Conservation (phyloP, 805 yeast genomes). For the Saturnispora ahearnii region DNA sequence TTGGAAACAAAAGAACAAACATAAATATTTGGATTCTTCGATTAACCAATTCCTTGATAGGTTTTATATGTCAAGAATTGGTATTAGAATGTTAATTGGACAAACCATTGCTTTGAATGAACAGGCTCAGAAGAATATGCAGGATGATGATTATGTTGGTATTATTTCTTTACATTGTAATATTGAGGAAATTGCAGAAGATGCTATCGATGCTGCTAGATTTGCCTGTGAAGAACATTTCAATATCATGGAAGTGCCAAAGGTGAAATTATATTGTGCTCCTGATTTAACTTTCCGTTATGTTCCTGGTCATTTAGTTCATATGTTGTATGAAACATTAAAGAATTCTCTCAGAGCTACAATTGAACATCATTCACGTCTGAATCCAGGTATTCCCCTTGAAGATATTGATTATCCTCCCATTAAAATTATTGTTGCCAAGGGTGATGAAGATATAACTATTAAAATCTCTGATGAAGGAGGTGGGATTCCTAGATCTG, state of each 20-base stretch:
- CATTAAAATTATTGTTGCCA: constrained; percentile 76
- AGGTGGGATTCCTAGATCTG: constrained; percentile 84
- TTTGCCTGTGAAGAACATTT: constrained; percentile 88
- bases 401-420: constrained; percentile 73
- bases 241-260: constrained; percentile 79
- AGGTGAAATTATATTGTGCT: constrained; percentile 69
- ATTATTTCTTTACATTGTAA: constrained; percentile 81
- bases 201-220: constrained; percentile 84
- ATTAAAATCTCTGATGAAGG: constrained; percentile 89
- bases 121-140: constrained; percentile 31
- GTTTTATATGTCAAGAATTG: constrained; percentile 84
- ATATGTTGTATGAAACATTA: constrained; percentile 81
- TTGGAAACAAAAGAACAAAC: constrained; percentile 57
- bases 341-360: constrained; percentile 86
- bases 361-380: constrained; percentile 65
- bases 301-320: constrained; percentile 88
- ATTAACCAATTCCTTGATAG: constrained; percentile 77
- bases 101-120: constrained; percentile 70
- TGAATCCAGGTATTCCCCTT: constrained; percentile 38
- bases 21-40: constrained; percentile 49
- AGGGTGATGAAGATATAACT: constrained; percentile 86
- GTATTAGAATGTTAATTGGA: constrained; percentile 90
- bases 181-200: constrained; percentile 73
- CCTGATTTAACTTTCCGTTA: constrained; percentile 76
- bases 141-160: constrained; percentile 66